These are phyloP conservation scores for Sporobolomyces pararoseus DNA, from an alignment of 768 basidiomycete genomes.

Conservation along the genomic window DNA sequence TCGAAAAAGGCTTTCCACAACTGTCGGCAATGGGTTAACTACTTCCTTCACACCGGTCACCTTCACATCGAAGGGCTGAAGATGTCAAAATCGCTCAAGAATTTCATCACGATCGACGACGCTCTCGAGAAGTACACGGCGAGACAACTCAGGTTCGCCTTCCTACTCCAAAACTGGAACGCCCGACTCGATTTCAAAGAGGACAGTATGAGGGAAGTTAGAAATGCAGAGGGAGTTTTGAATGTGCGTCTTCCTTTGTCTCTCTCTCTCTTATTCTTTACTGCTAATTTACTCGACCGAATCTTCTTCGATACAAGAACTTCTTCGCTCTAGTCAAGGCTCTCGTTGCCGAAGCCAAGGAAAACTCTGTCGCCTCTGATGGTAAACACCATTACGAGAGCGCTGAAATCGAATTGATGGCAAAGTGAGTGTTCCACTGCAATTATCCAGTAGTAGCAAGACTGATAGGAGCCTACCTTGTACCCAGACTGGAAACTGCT, in stretches of 20 bases:
- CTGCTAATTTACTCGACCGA: slow-evolving; percentile 52
- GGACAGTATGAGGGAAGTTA: slow-evolving; percentile 76
- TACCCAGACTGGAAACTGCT: slow-evolving; percentile 63
- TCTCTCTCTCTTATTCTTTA: not conserved
- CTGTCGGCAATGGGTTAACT: slow-evolving; percentile 92
- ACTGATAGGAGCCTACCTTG: too few relatives aligned
- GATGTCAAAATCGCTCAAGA: slow-evolving; percentile 98
- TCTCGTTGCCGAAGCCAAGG: slow-evolving; percentile 59
- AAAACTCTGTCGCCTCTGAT: slow-evolving; percentile 46
- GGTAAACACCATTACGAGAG: slow-evolving; percentile 52
- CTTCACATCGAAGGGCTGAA: slow-evolving; percentile 96
- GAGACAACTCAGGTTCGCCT: slow-evolving; percentile 83
- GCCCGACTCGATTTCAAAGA: slow-evolving; percentile 91
- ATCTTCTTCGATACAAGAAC: slow-evolving; percentile 99
- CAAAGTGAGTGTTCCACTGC: slow-evolving; percentile 56
- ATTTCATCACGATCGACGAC: slow-evolving; percentile 95
- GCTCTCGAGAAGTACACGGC: slow-evolving; percentile 76
- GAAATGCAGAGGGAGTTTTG: slow-evolving; percentile 72
- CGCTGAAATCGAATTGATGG: slow-evolving; percentile 65
- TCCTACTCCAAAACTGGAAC: slow-evolving; percentile 87
- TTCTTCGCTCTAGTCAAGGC: slow-evolving; percentile 88
- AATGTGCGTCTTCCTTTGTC: slow-evolving; percentile 58
- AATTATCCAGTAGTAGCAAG: too few relatives aligned
- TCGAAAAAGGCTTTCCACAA: slow-evolving; percentile 76
- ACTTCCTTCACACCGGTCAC: slow-evolving; percentile 97